Conservation (phyloP, 2,329 filamentous ascomycete genomes). For the Curvularia sp. region DNA sequence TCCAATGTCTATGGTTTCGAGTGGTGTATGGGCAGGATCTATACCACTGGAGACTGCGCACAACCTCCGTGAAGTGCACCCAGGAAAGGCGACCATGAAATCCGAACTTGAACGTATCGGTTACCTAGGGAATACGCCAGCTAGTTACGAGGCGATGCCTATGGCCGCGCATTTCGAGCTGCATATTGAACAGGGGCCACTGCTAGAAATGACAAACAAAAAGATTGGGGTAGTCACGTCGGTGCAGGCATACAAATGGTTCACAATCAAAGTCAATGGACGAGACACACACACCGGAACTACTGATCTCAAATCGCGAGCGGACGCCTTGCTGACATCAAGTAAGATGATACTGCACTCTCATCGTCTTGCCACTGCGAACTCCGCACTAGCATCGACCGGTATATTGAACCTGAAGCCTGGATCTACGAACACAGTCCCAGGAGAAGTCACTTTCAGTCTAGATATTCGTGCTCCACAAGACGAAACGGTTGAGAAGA, state of each 20-base stretch:
- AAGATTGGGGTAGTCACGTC: constrained; percentile 74
- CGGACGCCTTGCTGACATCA: constrained; percentile 72
- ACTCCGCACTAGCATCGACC: constrained; percentile 70
- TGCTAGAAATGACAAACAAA: constrained; percentile 69
- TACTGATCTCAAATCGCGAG: constrained; percentile 70
- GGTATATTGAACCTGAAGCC: constrained; percentile 72
- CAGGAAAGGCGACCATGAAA: constrained; percentile 67
- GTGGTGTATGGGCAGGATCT: constrained; percentile 77
- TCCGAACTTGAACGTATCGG: constrained; percentile 74
- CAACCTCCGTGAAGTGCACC: constrained; percentile 67
- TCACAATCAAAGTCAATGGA: constrained; percentile 69
- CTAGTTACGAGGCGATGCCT: constrained; percentile 65
- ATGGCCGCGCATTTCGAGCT: constrained; percentile 83
- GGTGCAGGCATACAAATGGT: constrained; percentile 79
- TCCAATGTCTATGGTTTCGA: constrained; percentile 75
- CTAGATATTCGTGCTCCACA: constrained; percentile 70
- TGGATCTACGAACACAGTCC: constrained; percentile 76
- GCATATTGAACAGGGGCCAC: constrained; percentile 84
- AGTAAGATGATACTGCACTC: constrained; percentile 71
- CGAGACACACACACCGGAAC: constrained; percentile 78
- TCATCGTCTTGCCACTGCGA: constrained; percentile 66
- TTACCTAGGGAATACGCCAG: constrained; percentile 67
- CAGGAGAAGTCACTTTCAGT: constrained; percentile 70
- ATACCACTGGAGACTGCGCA: constrained; percentile 68
- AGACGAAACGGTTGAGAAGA: constrained; percentile 62